Percentiles rank a stretch among this genome's conserved stretches.
Evolutionary conservation across 2,329 filamentous ascomycete species (phyloP).

Genomic region (Phialocephala sp.): DNA sequence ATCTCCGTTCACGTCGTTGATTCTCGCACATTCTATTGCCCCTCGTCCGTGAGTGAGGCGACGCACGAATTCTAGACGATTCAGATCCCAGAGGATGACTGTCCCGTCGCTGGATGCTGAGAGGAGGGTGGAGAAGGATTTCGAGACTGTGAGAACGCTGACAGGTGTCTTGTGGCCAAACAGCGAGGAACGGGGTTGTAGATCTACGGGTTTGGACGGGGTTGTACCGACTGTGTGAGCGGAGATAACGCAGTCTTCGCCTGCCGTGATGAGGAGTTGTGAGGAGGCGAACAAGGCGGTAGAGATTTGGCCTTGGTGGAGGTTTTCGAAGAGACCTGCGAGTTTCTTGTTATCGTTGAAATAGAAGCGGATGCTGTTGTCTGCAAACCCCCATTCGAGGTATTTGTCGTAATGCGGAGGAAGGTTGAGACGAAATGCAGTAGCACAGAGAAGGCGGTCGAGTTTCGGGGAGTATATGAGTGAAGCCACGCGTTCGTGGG

Average conservation of each 20-base stretch:
- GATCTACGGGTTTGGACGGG: slow-evolving; percentile 73
- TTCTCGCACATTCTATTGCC: slow-evolving; percentile 73
- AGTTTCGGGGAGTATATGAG: slow-evolving; percentile 79
- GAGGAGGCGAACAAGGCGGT: slow-evolving; percentile 86
- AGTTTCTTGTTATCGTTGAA: slow-evolving; percentile 81
- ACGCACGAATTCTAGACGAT: slow-evolving; percentile 84
- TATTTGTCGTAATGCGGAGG: slow-evolving; percentile 88
- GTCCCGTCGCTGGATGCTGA: slow-evolving; percentile 83
- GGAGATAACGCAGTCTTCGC: slow-evolving; percentile 88
- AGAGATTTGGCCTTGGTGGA: slow-evolving; percentile 90
- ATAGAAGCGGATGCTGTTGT: slow-evolving; percentile 92
- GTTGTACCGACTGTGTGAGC: slow-evolving; percentile 75
- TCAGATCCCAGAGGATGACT: slow-evolving; percentile 92
- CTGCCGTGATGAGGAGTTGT: slow-evolving; percentile 87
- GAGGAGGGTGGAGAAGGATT: slow-evolving; percentile 86
- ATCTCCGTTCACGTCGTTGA: slow-evolving; percentile 91
- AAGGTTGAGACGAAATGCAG: slow-evolving; percentile 84
- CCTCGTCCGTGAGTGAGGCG: slow-evolving; percentile 64
- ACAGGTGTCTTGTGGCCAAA: slow-evolving; percentile 91
- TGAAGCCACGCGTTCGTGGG: slow-evolving; percentile 77
- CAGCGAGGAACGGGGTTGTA: slow-evolving; percentile 78
- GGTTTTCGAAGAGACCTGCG: slow-evolving; percentile 88
- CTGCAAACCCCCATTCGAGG: slow-evolving; percentile 94
- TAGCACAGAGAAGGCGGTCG: slow-evolving; percentile 82
- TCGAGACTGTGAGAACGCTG: slow-evolving; percentile 80